These are phyloP conservation scores for Talaromyces thailandensis DNA, from an alignment of 495 filamentous ascomycete species.

Conservation along the genomic window DNA sequence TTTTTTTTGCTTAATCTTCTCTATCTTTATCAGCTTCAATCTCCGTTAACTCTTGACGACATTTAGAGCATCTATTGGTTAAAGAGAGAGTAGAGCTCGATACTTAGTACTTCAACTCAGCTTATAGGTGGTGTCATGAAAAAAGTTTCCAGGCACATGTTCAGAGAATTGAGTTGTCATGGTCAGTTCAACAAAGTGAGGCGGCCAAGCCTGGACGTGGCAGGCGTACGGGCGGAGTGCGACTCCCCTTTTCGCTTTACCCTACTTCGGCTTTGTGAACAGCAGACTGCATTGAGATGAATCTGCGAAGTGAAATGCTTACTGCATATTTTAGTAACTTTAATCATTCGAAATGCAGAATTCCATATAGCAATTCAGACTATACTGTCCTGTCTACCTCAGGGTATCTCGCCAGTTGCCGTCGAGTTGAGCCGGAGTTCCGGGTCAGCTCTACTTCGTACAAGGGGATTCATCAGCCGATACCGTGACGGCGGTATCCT, in stretches of 20 bases:
- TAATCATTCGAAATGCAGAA: neutral
- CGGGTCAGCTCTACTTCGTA: neutral
- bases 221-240: neutral
- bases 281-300: neutral
- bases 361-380: neutral
- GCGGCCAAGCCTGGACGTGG: neutral
- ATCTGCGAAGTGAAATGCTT: neutral
- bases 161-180: neutral
- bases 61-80: too few relatives aligned
- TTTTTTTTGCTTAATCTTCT: too few relatives aligned
- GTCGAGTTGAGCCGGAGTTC: neutral
- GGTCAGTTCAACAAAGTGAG: conserved; percentile 10
- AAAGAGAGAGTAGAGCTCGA: too few relatives aligned
- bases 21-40: too few relatives aligned
- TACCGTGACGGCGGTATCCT: neutral
- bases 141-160: neutral
- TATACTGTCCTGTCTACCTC: neutral
- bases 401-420: neutral
- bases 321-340: neutral
- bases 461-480: neutral
- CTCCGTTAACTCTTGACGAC: too few relatives aligned
- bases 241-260: neutral
- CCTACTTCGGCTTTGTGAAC: neutral
- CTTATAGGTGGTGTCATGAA: neutral
- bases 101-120: too few relatives aligned